Evolutionary conservation across 73 alveolate genomes (phyloP), one percentile per base, ranked within the genome.

Genomic region (Symbiodinium natans): DNA sequence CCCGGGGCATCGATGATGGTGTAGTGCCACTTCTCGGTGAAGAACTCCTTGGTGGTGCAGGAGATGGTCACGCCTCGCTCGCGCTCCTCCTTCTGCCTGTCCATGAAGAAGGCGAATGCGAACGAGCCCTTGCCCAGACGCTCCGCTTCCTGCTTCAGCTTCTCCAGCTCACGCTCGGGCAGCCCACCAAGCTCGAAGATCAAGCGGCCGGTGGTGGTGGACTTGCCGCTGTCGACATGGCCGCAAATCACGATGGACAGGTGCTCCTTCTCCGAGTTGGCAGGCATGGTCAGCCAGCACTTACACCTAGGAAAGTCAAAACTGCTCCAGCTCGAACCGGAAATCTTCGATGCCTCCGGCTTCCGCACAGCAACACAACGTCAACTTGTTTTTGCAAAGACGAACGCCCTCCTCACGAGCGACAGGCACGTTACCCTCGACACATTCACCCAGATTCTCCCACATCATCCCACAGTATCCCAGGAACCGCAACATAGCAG

Each of bases 1-100:
- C n/a, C n/a, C 39, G 99, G 99, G 84, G 99, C 99, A 99, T 99
- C 99, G 98, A 99, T 99, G 99, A 99, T 99, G 99, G 99, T 99
- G 99, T 88, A 99, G 99, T 99, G 93, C 92, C 99, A 99, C 99
- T 99, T 99, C 92, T 89, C 99, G 82, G 99, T 99, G 99, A 99
- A 99, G 99, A 99, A 99, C 99, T 99, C 99, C 99, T 99, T 86
- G 99, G 97, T 99, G 93, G 99, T 95, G 93, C 99, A 98, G 93
- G 99, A 99, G 97, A 99, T 99, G 99, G 99, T 99, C 99, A 99
- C 99, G 99, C 99, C 99, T 74, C 99, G 98, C 99, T 99, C 99
- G 99, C 99, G 99, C 99, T 99, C 99, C 88, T 99, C 99, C 92
- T 99, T 99, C 93, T 99, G 99, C 99, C 99, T 99, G 99, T 99